Conservation (phyloP, 805 yeast species). For the Candida boleticola region DNA sequence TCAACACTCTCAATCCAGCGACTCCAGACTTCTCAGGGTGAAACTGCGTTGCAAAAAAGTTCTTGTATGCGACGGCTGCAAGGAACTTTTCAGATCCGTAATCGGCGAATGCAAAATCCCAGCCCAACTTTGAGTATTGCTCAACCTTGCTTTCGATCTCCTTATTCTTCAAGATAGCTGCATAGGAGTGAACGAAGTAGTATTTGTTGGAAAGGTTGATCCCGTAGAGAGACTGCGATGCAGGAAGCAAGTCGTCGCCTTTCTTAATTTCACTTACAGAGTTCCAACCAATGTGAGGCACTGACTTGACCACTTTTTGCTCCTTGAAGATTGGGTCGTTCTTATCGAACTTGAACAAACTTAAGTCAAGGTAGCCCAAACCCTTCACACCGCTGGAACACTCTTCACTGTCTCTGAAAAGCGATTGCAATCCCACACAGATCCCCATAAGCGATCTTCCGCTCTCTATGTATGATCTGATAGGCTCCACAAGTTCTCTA, state of each 20-base stretch:
- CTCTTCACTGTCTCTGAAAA: conserved; percentile 76
- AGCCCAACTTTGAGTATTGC: conserved; percentile 37
- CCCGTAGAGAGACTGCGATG: conserved; percentile 49
- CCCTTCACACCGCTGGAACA: conserved; percentile 55
- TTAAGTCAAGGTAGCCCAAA: conserved; percentile 43
- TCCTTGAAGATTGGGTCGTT: conserved; percentile 30
- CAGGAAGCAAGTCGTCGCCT: conserved; percentile 20
- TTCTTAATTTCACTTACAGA: conserved; percentile 31
- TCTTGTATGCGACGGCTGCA: conserved; percentile 75
- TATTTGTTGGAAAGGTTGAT: conserved; percentile 68
- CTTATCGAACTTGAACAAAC: conserved; percentile 55
- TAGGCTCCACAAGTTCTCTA: conserved; percentile 63
- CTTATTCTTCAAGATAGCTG: conserved; percentile 56
- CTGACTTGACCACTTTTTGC: conserved; percentile 58
- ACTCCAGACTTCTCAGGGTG: conserved; percentile 98
- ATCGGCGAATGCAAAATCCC: conserved; percentile 70
- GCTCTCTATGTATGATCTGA: conserved; percentile 62
- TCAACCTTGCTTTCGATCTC: conserved; percentile 25
- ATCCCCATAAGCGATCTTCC: conserved; percentile 94
- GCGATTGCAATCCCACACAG: conserved; percentile 92
- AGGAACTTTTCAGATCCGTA: conserved; percentile 81
- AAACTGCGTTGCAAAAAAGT: conserved; percentile 92
- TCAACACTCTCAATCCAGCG: conserved; percentile 80
- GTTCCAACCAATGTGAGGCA: conserved; percentile 98
- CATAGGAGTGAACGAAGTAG: conserved; percentile 95